These are phyloP conservation scores for Suillus discolor DNA, from an alignment of 768 basidiomycete species.

Conservation along the genomic window DNA sequence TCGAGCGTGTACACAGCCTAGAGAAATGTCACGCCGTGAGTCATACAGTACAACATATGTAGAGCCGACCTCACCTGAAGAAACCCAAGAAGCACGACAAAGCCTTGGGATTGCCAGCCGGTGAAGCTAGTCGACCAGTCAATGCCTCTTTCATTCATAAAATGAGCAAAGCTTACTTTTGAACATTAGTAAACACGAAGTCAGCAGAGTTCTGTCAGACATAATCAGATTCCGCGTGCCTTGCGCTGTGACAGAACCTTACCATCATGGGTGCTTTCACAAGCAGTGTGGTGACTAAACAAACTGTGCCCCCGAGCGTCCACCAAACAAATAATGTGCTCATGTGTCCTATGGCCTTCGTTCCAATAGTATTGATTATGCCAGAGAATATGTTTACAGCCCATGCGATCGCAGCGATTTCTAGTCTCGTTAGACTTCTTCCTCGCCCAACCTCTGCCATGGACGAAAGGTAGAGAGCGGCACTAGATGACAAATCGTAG, in stretches of 20 bases:
- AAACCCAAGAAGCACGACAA: conserved; percentile 61
- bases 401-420: conserved; percentile 58
- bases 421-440: conserved; percentile 45
- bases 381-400: conserved; percentile 57
- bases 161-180: conserved; percentile 41
- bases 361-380: conserved; percentile 56
- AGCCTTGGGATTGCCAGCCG: conserved; percentile 54
- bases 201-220: conserved; percentile 45
- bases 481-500: conserved; percentile 29
- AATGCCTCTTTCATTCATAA: not conserved
- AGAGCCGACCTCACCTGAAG: conserved; percentile 37
- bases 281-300: conserved; percentile 57
- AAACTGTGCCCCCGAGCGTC: conserved; percentile 60
- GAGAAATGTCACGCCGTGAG: not conserved
- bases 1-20: conserved; percentile 62
- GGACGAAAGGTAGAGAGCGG: conserved; percentile 57
- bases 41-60: not conserved
- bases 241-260: not conserved
- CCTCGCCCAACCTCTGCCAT: conserved; percentile 51
- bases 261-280: conserved; percentile 59
- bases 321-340: conserved; percentile 61
- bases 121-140: conserved; percentile 44
- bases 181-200: conserved; percentile 59
- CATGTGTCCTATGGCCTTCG: conserved; percentile 57
- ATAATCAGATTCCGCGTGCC: conserved; percentile 1